phyloP scores from a whole-genome alignment of 306 rosid genomes.

The Spatholobus suberectus region DNA sequence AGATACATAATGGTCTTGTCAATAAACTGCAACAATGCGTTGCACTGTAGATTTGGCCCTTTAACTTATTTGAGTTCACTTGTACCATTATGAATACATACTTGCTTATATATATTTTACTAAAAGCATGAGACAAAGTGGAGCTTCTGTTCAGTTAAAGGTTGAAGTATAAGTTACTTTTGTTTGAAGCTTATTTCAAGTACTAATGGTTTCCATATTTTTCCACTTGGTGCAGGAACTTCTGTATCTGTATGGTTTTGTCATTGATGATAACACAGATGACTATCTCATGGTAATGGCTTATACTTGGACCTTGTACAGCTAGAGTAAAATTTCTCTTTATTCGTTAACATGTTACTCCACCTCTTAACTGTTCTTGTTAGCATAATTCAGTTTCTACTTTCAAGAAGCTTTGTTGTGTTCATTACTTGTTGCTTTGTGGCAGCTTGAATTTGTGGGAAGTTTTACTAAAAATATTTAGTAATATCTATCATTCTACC shows the following conservation, averaged over 20 bases:
- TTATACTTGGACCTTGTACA: slow-evolving; percentile 31
- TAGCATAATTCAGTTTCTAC: slow-evolving; percentile 9
- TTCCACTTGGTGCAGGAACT: slow-evolving; percentile 78
- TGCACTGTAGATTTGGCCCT: slow-evolving; percentile 1
- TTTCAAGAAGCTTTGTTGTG: not conserved
- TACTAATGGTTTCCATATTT: slow-evolving; percentile 17
- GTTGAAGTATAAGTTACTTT: slow-evolving; percentile 9
- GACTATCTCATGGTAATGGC: slow-evolving; percentile 93
- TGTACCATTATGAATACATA: not conserved
- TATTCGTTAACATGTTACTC: slow-evolving; percentile 15
- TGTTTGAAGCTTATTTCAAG: slow-evolving; percentile 34
- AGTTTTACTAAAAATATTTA: not conserved
- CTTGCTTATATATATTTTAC: not conserved
- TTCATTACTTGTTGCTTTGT: slow-evolving; percentile 11
- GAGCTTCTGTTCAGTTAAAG: slow-evolving; percentile 27
- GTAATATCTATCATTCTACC: slow-evolving; percentile 3
- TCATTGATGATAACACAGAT: slow-evolving; percentile 79
- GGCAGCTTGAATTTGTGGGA: not conserved
- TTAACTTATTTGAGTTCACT: not conserved
- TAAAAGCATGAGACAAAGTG: not conserved
- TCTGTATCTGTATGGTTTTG: slow-evolving; percentile 90
- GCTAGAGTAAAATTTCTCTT: slow-evolving; percentile 14
- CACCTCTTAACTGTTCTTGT: not conserved
- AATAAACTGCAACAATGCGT: slow-evolving; percentile 18
- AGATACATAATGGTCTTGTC: slow-evolving; percentile 9